Percentiles rank a stretch among this genome's conserved stretches.
These are phyloP conservation scores for Botrytis paeoniae DNA, from an alignment of 2,329 filamentous ascomycete species.

Conservation along the genomic window DNA sequence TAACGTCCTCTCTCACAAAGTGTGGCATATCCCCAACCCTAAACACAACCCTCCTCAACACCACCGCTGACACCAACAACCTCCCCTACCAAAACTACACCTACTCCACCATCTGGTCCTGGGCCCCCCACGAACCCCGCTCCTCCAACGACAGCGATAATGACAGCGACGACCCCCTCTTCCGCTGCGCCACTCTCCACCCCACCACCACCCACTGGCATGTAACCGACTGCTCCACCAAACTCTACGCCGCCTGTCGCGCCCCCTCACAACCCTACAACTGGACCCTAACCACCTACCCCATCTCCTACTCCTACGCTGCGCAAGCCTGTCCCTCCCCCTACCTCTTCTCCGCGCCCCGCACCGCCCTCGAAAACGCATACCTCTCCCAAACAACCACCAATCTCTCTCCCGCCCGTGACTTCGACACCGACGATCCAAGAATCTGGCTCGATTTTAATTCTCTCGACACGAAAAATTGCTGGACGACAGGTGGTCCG, in stretches of 20 bases:
- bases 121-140: conserved; percentile 54
- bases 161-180: conserved; percentile 34
- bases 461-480: conserved; percentile 51
- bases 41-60: conserved; percentile 52
- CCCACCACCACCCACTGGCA: conserved; percentile 54
- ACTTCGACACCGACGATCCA: conserved; percentile 29
- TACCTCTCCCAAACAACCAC: conserved; percentile 45
- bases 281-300: conserved; percentile 51
- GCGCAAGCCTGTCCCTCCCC: conserved; percentile 47
- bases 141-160: conserved; percentile 33
- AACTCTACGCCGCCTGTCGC: conserved; percentile 56
- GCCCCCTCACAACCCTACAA: conserved; percentile 50
- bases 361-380: conserved; percentile 61
- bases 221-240: conserved; percentile 52
- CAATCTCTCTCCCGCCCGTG: not conserved
- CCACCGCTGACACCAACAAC: conserved; percentile 48
- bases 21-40: conserved; percentile 61
- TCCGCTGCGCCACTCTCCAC: conserved; percentile 52
- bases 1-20: conserved; percentile 43
- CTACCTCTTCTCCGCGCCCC: conserved; percentile 54
- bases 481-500: conserved; percentile 58
- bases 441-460: conserved; percentile 61
- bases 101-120: conserved; percentile 54
- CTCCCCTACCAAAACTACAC: conserved; percentile 50
- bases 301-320: conserved; percentile 45